Evolutionary conservation across 2,329 filamentous ascomycete species (phyloP), one percentile per base, ranked within the genome.

Genomic region (Fusarium buharicum): DNA sequence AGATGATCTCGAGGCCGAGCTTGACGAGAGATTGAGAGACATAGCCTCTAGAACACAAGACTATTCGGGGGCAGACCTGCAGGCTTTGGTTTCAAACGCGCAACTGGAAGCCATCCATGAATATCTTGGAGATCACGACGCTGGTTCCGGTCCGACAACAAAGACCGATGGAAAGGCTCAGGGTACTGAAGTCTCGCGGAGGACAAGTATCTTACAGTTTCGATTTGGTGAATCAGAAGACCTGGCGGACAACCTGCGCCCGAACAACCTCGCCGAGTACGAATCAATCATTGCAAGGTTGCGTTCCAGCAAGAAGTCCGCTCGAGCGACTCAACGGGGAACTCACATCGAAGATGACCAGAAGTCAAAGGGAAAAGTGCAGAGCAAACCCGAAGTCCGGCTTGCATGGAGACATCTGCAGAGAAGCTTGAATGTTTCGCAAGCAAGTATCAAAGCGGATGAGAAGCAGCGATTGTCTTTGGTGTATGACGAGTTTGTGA

Each of bases 401-500:
- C 48, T 50, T 36, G 30, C 22, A 2, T 37, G 38, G 38, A 22
- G 30, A 10, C 48, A 50, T 17, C 22, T 50, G 3, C 38, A 50
- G 38, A 44, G 30, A 11, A 50, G 38, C 30, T 37, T 44, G 3
- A 16, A 12, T n/a, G 17, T 50, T 17, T 50, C 48, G n/a, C n/a
- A 24, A 1, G 38, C 30, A 8, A 44, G 38, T 5, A 50, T 50
- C 31, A 50, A 50, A 20, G 4, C 30, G 14, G 48, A 50, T 30
- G 48, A 50, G 22, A 50, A 50, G 13, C 27, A 20, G 8, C 18
- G 41, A 8, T 3, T 53, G 24, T 17, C 24, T 7, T 33, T 40
- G 4, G 34, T 48, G 2, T 53, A 53, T 34, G 18, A 48, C 14
- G 50, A 48, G 33, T 53, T 53, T 48, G 24, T 48, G 18, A 17